Conservation (phyloP, 352 stramenopile genomes). For the Globisporangium rhizosaccharum region DNA sequence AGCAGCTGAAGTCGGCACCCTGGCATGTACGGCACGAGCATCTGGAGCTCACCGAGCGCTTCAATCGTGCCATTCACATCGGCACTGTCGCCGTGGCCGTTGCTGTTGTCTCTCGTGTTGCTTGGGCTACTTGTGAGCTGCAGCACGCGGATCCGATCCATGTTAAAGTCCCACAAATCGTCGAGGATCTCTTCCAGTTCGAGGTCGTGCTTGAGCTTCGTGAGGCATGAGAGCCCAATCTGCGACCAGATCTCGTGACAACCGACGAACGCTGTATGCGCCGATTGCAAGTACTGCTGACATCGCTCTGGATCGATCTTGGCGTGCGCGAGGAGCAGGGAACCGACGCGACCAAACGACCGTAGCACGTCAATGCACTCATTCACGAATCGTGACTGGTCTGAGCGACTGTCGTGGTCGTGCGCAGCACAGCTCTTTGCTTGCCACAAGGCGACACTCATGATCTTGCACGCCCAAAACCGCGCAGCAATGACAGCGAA, state of each 20-base stretch:
- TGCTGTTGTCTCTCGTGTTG: conserved; percentile 6
- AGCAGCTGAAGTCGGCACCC: conserved; percentile 36
- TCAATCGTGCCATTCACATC: conserved; percentile 30
- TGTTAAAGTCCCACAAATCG: conserved; percentile 77
- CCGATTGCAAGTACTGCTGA: conserved; percentile 48
- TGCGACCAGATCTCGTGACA: conserved; percentile 50
- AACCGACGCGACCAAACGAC: conserved; percentile 65
- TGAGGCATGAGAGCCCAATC: conserved; percentile 60
- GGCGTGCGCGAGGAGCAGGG: conserved; percentile 51
- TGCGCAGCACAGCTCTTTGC: conserved; percentile 15
- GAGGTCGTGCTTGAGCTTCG: conserved; percentile 52
- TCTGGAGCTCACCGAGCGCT: conserved; percentile 64
- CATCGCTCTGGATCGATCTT: conserved; percentile 40
- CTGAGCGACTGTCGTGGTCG: conserved; percentile 2
- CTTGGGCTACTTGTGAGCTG: conserved; percentile 15
- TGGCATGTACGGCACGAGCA: conserved; percentile 59
- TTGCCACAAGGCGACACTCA: conserved; percentile 44
- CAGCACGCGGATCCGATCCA: conserved; percentile 56
- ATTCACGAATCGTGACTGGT: conserved; percentile 33
- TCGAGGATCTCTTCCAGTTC: conserved; percentile 73
- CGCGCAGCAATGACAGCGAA: conserved; percentile 34
- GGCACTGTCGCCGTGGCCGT: not conserved
- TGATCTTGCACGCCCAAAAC: conserved; percentile 59
- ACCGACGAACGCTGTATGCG: conserved; percentile 44
- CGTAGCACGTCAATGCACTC: conserved; percentile 70